phyloP scores from a whole-genome alignment of 2,329 filamentous ascomycete species.

The Triangularia setosa region DNA sequence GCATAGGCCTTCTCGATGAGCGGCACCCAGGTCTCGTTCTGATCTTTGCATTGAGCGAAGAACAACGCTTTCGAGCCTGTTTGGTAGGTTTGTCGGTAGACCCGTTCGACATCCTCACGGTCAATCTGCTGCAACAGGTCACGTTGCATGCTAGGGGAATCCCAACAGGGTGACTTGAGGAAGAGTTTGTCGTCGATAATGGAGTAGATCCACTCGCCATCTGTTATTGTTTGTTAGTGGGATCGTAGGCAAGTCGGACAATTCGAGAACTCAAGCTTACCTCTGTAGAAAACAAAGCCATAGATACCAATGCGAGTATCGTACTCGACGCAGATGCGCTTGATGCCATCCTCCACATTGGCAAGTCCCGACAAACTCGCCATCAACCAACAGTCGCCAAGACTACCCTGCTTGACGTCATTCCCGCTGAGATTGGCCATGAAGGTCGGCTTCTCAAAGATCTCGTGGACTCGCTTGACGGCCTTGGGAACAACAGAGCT shows the following conservation, averaged over 20 bases:
- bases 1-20: slow-evolving; percentile 77
- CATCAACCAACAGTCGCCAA: slow-evolving; percentile 83
- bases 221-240: slow-evolving; percentile 33
- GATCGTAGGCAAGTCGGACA: neutral
- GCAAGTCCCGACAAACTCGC: slow-evolving; percentile 73
- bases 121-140: slow-evolving; percentile 72
- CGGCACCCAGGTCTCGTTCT: slow-evolving; percentile 77
- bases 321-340: slow-evolving; percentile 70
- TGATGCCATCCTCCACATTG: slow-evolving; percentile 66
- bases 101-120: slow-evolving; percentile 60
- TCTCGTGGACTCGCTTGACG: slow-evolving; percentile 71
- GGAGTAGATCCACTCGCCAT: slow-evolving; percentile 88
- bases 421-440: slow-evolving; percentile 61
- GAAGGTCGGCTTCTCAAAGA: slow-evolving; percentile 71
- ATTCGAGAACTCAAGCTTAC: slow-evolving; percentile 33
- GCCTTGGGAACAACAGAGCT: slow-evolving; percentile 60
- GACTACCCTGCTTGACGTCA: slow-evolving; percentile 72
- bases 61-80: slow-evolving; percentile 71
- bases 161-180: slow-evolving; percentile 76
- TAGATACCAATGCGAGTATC: slow-evolving; percentile 77
- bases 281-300: slow-evolving; percentile 81
- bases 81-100: slow-evolving; percentile 66
- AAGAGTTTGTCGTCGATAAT: slow-evolving; percentile 91
- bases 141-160: slow-evolving; percentile 71
- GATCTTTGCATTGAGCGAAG: slow-evolving; percentile 70